Conservation (phyloP, 2,329 filamentous ascomycete genomes). For the Penicillium sp. region DNA sequence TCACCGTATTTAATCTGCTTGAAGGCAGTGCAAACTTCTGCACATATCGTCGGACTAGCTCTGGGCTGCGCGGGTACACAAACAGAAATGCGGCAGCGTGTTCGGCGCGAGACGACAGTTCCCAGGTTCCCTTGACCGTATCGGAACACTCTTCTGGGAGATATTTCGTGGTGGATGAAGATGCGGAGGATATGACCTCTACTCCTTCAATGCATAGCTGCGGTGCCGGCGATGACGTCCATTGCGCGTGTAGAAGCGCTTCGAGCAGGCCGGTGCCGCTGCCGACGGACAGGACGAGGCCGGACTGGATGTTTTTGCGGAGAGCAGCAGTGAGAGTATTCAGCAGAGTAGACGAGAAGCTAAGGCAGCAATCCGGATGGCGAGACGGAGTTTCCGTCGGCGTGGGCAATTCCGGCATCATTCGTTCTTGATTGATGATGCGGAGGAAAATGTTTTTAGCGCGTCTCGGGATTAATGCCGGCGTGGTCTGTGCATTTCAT, state of each 20-base stretch:
- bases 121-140: constrained; percentile 1
- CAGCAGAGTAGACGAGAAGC: constrained; percentile 4
- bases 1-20: not conserved
- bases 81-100: constrained; percentile 1
- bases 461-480: not conserved
- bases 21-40: not conserved
- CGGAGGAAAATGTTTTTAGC: not conserved
- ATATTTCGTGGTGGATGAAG: not conserved
- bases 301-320: not conserved
- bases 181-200: not conserved
- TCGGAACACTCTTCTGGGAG: constrained; percentile 1
- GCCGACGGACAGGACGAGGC: constrained; percentile 4
- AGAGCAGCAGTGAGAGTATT: not conserved
- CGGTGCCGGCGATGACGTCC: not conserved
- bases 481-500: too few species aligned
- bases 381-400: not conserved
- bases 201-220: constrained; percentile 1
- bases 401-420: not conserved
- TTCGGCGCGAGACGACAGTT: not conserved
- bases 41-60: not conserved
- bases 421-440: not conserved
- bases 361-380: constrained; percentile 3
- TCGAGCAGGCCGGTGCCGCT: constrained; percentile 6
- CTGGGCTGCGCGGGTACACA: not conserved
- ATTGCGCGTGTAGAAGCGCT: not conserved